These are phyloP conservation scores for Phytophthora pistaciae DNA, from an alignment of 352 stramenopile species.

Conservation along the genomic window DNA sequence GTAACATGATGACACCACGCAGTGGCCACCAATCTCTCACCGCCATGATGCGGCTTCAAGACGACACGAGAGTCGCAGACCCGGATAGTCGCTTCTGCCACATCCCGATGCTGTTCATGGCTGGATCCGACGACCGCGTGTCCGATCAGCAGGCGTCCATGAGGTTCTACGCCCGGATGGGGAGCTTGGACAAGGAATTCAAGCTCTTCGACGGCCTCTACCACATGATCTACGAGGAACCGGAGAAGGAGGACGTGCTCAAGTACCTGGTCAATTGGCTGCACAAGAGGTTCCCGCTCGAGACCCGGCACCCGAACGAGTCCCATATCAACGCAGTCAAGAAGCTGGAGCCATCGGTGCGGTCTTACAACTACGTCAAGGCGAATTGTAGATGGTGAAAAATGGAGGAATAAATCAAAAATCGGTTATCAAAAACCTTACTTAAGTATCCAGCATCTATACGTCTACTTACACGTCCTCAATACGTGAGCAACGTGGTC, in stretches of 20 bases:
- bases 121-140: conserved; percentile 58
- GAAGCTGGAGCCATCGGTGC: conserved; percentile 27
- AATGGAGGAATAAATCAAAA: conserved; percentile 27
- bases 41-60: conserved; percentile 48
- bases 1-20: conserved; percentile 45
- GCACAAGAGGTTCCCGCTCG: conserved; percentile 39
- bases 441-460: neutral
- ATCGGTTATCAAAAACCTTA: neutral
- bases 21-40: conserved; percentile 53
- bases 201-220: conserved; percentile 68
- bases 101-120: conserved; percentile 51
- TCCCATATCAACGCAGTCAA: conserved; percentile 27
- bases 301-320: conserved; percentile 38
- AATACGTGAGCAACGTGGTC: conserved; percentile 46
- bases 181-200: conserved; percentile 69
- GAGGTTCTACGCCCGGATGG: conserved; percentile 52
- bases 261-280: conserved; percentile 56
- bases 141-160: conserved; percentile 45
- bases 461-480: conserved; percentile 1
- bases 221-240: conserved; percentile 75
- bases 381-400: conserved; percentile 24
- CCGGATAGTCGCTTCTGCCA: conserved; percentile 19
- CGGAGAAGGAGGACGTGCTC: conserved; percentile 63
- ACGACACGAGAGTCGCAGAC: conserved; percentile 29
- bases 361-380: conserved; percentile 24